These are phyloP conservation scores for Blastocystis sp. DNA, from an alignment of 352 stramenopile genomes.

Conservation along the genomic window DNA sequence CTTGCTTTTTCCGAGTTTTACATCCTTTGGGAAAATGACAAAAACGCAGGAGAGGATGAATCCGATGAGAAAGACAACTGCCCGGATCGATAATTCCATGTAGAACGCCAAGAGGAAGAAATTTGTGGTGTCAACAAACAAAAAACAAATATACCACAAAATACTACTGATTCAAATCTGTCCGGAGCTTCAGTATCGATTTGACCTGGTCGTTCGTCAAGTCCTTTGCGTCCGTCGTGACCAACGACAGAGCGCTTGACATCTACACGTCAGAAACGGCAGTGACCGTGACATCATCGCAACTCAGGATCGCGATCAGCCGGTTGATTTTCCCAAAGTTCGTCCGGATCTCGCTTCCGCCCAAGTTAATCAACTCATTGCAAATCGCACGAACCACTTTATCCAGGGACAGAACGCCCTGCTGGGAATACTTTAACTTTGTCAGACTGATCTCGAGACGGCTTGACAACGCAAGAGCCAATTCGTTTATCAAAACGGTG, in stretches of 20 bases:
- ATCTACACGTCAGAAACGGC: not conserved
- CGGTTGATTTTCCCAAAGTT: not conserved
- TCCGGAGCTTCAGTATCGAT: not conserved
- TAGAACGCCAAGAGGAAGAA: not conserved
- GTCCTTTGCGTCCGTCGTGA: not conserved
- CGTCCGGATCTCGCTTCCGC: constrained; percentile 34
- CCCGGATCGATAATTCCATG: not conserved
- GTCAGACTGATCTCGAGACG: not conserved
- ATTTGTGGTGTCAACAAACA: not conserved
- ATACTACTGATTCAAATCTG: not conserved
- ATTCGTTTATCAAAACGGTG: constrained; percentile 13
- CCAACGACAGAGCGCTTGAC: not conserved
- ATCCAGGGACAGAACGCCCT: constrained; percentile 13
- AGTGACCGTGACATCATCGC: not conserved
- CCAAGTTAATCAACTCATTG: constrained; percentile 18
- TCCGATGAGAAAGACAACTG: constrained; percentile 9
- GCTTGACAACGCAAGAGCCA: not conserved
- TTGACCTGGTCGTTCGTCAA: constrained; percentile 18
- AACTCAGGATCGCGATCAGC: constrained; percentile 39
- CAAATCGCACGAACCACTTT: not conserved
- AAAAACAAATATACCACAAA: not conserved
- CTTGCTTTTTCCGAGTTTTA: not conserved
- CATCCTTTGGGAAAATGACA: constrained; percentile 11
- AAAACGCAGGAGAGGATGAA: constrained; percentile 10
- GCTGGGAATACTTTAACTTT: constrained; percentile 18